Evolutionary conservation across 768 basidiomycete genomes (phyloP).

Genomic region (Agrocybe pediades): DNA sequence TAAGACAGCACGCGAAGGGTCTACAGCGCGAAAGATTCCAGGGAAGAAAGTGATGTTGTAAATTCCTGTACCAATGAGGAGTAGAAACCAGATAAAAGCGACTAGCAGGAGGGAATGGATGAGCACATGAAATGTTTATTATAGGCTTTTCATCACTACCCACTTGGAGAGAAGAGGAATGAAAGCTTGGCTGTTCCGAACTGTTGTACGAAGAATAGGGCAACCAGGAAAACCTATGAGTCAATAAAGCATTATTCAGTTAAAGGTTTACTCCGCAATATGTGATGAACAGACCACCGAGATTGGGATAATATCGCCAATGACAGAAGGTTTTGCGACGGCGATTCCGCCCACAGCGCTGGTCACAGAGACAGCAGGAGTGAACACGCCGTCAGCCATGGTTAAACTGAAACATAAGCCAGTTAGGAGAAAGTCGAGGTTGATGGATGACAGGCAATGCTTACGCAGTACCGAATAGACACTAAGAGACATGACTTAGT

Average conservation of each 20-base stretch:
- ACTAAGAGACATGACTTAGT: conserved; percentile 30
- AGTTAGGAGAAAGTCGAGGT: background rate
- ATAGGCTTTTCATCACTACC: conserved; percentile 12
- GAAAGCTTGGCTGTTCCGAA: conserved; percentile 60
- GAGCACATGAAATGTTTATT: too few species aligned
- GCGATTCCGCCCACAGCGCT: conserved; percentile 71
- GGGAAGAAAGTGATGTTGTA: conserved; percentile 56
- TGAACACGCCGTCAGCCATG: conserved; percentile 69
- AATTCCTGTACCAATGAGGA: conserved; percentile 54
- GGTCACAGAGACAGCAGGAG: conserved; percentile 69
- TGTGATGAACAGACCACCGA: conserved; percentile 47
- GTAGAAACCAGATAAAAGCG: conserved; percentile 56
- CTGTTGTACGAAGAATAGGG: conserved; percentile 59
- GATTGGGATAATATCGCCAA: conserved; percentile 51
- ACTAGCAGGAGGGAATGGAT: conserved; percentile 30
- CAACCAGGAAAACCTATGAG: conserved; percentile 50
- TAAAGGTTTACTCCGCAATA: background rate
- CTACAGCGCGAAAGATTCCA: conserved; percentile 65
- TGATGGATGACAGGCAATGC: conserved; percentile 6
- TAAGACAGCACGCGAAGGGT: conserved; percentile 66
- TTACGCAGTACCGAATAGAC: conserved; percentile 59
- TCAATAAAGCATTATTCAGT: too few species aligned
- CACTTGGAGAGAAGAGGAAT: conserved; percentile 56
- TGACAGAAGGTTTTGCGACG: conserved; percentile 54
- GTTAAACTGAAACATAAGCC: conserved; percentile 41